These are phyloP conservation scores for Berkeleyomyces rouxiae DNA, from an alignment of 2,329 filamentous ascomycete species.

Conservation along the genomic window DNA sequence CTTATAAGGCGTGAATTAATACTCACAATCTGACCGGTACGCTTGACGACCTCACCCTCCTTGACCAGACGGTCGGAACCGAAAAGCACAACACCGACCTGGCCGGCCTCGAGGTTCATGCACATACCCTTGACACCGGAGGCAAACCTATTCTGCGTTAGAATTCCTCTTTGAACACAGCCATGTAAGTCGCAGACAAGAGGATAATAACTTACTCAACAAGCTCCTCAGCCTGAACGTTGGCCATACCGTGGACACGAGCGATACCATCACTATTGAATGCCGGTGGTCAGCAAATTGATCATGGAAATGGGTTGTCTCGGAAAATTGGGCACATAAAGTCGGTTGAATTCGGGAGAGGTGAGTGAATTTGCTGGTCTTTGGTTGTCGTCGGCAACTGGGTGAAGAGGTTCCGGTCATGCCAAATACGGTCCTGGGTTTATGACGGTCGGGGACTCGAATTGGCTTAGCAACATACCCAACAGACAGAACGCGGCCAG, in stretches of 20 bases:
- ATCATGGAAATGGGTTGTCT: neutral
- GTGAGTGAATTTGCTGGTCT: neutral
- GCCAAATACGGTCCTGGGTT: too few species aligned
- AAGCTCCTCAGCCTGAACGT: slow-evolving; percentile 99
- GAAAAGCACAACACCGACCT: slow-evolving; percentile 99
- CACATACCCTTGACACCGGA: slow-evolving; percentile 99
- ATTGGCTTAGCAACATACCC: slow-evolving; percentile 53
- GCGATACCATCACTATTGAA: slow-evolving; percentile 90
- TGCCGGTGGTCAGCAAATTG: slow-evolving; percentile 3
- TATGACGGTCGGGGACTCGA: neutral
- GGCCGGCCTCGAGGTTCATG: slow-evolving; percentile 99
- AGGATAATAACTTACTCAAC: slow-evolving; percentile 66
- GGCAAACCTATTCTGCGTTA: slow-evolving; percentile 54
- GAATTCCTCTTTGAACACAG: neutral
- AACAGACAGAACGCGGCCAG: slow-evolving; percentile 94
- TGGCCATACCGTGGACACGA: slow-evolving; percentile 98
- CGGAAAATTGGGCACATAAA: neutral
- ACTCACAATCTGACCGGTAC: slow-evolving; percentile 97
- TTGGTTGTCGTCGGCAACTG: neutral
- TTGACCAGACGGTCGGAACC: slow-evolving; percentile 99
- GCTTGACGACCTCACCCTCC: slow-evolving; percentile 98
- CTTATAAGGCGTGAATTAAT: slow-evolving; percentile 1
- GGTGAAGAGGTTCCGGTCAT: neutral
- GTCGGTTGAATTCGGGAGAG: neutral
- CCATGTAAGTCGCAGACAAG: neutral